These are phyloP conservation scores for Neonectria hederae DNA, from an alignment of 2,329 filamentous ascomycete species.

Conservation along the genomic window DNA sequence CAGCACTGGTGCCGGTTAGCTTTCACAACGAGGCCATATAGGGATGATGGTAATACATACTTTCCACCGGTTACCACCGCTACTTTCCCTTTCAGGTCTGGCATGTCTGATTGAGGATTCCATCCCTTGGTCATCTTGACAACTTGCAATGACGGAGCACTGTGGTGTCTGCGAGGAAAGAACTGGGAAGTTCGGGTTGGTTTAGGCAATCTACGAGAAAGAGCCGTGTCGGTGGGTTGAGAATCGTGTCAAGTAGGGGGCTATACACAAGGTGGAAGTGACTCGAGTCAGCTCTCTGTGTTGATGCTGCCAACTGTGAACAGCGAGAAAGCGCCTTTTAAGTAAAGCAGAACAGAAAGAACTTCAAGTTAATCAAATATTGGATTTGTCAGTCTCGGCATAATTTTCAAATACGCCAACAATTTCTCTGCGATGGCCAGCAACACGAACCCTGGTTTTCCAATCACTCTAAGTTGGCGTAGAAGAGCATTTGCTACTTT, in stretches of 20 bases:
- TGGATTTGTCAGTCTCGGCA: neutral
- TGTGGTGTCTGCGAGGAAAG: neutral
- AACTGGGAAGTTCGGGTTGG: neutral
- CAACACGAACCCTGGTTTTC: neutral
- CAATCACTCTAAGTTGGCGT: neutral
- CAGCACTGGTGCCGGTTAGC: conserved; percentile 25
- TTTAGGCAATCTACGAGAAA: neutral
- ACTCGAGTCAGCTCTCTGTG: no score
- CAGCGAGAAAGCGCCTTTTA: neutral
- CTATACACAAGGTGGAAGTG: neutral
- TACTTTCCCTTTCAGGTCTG: conserved; percentile 37
- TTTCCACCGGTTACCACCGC: conserved; percentile 41
- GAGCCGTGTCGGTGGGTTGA: neutral
- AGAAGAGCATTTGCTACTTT: neutral
- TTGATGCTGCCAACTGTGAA: neutral
- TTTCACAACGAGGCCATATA: neutral
- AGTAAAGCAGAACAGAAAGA: neutral
- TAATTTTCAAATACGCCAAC: neutral
- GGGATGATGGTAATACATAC: conserved; percentile 21
- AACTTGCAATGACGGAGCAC: no score
- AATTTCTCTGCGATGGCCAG: no score
- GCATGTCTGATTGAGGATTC: conserved; percentile 29
- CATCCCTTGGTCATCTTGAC: conserved; percentile 20
- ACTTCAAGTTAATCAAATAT: no score
- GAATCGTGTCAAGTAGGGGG: neutral